Conservation (phyloP, 2,329 filamentous ascomycete genomes). For the Cadophora luteo-olivacea region DNA sequence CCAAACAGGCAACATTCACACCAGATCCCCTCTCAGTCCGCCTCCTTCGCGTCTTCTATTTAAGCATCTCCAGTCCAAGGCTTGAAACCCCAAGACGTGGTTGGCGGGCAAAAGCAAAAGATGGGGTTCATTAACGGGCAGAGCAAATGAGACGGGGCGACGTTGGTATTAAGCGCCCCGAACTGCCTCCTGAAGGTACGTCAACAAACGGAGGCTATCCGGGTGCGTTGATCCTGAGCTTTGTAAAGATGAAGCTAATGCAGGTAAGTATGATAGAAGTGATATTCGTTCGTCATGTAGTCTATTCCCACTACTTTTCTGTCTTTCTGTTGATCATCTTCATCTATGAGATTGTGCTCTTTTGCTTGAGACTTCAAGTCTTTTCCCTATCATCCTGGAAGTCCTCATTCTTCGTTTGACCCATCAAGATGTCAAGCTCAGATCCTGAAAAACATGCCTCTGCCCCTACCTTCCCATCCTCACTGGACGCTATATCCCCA, state of each 20-base stretch:
- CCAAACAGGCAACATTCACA: conserved; percentile 28
- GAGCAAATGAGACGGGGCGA: background rate
- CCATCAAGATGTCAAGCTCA: conserved; percentile 14
- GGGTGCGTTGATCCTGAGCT: background rate
- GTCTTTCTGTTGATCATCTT: background rate
- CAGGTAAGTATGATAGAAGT: conserved; percentile 7
- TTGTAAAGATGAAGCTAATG: background rate
- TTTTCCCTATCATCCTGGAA: background rate
- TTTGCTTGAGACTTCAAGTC: background rate
- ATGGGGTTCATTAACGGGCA: background rate
- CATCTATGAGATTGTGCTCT: background rate
- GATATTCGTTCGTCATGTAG: no score
- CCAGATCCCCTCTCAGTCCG: conserved; percentile 20
- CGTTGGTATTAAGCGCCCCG: background rate
- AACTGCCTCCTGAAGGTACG: background rate
- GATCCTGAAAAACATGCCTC: conserved; percentile 23
- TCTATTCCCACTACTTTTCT: background rate
- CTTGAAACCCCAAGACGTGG: background rate
- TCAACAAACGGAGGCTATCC: background rate
- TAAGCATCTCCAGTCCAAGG: conserved; percentile 5
- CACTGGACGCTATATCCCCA: conserved; percentile 31
- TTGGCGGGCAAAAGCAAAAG: conserved; percentile 13
- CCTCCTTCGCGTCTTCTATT: background rate
- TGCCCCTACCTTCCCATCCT: background rate
- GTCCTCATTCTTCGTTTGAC: no score